Evolutionary conservation across 2,329 filamentous ascomycete genomes (phyloP).

Genomic region (Sphaceloma murrayae): DNA sequence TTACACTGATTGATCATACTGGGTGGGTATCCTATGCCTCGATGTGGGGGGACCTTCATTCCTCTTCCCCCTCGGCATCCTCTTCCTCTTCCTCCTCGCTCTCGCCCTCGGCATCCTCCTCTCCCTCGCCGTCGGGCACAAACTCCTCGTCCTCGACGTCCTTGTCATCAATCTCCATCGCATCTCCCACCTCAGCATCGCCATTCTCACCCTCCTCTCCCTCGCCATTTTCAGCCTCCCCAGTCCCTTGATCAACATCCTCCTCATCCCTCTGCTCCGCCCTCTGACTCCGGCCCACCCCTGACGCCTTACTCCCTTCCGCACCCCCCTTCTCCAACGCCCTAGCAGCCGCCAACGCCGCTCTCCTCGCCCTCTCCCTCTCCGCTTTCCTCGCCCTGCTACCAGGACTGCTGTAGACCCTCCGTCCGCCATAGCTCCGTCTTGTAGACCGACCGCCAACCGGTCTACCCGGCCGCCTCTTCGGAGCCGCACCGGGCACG

Average conservation of each 20-base stretch:
- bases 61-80: conserved; percentile 8
- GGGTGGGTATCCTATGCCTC: conserved; percentile 5
- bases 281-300: conserved; percentile 24
- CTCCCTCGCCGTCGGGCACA: conserved; percentile 19
- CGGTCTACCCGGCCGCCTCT: conserved; percentile 27
- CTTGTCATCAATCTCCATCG: conserved; percentile 2
- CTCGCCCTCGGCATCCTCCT: conserved; percentile 22
- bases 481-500: conserved; percentile 40
- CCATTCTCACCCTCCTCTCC: conserved; percentile 21
- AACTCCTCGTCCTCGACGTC: conserved; percentile 17
- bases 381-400: conserved; percentile 21
- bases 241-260: conserved; percentile 18
- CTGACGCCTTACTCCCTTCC: conserved; percentile 21
- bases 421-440: conserved; percentile 11
- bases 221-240: conserved; percentile 22
- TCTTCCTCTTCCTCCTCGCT: conserved; percentile 19
- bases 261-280: conserved; percentile 24
- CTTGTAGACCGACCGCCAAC: conserved; percentile 22
- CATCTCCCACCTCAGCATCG: conserved; percentile 11
- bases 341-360: conserved; percentile 21
- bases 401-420: conserved; percentile 5
- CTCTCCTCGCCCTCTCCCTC: conserved; percentile 18
- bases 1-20: neutral
- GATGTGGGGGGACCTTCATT: neutral
- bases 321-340: conserved; percentile 25